Conservation (phyloP, 495 filamentous ascomycete species). For the Hypoxylon intermedium region DNA sequence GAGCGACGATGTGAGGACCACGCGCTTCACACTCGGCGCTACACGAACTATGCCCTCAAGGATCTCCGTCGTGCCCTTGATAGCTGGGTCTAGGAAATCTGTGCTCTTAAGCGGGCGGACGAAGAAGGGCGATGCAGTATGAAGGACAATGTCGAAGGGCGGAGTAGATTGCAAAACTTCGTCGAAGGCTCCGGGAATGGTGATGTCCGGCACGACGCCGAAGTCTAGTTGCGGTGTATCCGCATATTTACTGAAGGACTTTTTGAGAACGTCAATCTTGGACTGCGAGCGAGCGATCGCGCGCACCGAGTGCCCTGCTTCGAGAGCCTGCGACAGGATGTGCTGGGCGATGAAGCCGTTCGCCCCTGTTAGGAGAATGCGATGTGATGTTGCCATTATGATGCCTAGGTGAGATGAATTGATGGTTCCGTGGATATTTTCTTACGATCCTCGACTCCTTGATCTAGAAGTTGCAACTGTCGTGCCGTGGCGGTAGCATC, state of each 20-base stretch:
- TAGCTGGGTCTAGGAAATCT: constrained; percentile 55
- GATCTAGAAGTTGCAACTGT: not conserved
- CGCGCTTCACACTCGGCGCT: constrained; percentile 59
- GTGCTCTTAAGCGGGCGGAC: constrained; percentile 42
- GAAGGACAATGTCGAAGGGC: constrained; percentile 58
- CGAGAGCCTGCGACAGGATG: constrained; percentile 60
- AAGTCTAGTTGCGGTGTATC: constrained; percentile 49
- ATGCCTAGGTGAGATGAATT: not conserved
- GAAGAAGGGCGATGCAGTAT: constrained; percentile 60
- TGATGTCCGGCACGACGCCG: constrained; percentile 57
- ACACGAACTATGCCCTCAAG: constrained; percentile 66
- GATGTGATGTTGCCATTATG: constrained; percentile 17
- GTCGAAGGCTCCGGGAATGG: constrained; percentile 55
- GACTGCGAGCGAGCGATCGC: constrained; percentile 51
- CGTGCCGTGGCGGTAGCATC: not conserved
- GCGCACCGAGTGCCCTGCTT: constrained; percentile 54
- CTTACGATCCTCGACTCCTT: constrained; percentile 36
- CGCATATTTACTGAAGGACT: constrained; percentile 43
- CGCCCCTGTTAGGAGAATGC: constrained; percentile 65
- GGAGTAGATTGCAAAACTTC: constrained; percentile 57
- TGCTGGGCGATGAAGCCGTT: constrained; percentile 67
- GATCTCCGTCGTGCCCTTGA: constrained; percentile 57
- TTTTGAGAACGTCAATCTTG: constrained; percentile 44
- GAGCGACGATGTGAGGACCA: constrained; percentile 60
- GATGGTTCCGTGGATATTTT: not conserved